These are phyloP conservation scores for Colletotrichum sp. DNA, from an alignment of 2,329 filamentous ascomycete genomes.

Conservation along the genomic window DNA sequence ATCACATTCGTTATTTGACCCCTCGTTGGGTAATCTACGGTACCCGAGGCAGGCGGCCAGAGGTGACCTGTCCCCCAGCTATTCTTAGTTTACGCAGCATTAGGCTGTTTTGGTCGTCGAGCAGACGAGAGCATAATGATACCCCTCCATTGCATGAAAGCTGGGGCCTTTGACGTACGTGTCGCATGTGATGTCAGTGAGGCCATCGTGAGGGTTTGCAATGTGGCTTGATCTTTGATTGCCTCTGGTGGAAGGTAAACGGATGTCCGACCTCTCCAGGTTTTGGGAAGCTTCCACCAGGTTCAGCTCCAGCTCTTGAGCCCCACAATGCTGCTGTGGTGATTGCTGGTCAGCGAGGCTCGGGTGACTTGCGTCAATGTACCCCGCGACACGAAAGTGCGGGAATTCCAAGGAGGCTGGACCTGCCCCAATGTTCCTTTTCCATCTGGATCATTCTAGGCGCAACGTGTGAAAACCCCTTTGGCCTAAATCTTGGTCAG, in stretches of 20 bases:
- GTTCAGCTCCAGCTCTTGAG: background rate
- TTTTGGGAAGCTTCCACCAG: background rate
- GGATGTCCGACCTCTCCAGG: background rate
- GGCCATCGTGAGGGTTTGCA: constrained; percentile 3
- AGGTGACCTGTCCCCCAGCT: background rate
- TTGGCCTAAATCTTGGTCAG: constrained; percentile 13
- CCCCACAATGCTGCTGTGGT: background rate
- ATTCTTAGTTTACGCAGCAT: background rate
- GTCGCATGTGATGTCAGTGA: constrained; percentile 1
- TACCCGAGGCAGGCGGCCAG: background rate
- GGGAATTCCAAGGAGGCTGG: background rate
- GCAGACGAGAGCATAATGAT: constrained; percentile 18
- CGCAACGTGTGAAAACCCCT: constrained; percentile 16
- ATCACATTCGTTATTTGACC: background rate
- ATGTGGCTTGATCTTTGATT: background rate
- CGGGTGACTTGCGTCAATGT: background rate
- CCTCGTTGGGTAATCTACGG: background rate
- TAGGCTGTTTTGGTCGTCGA: background rate
- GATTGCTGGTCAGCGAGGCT: background rate
- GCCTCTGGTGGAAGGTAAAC: background rate
- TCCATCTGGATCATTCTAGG: constrained; percentile 15
- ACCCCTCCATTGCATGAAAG: constrained; percentile 1
- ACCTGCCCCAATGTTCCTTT: background rate
- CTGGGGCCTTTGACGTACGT: background rate
- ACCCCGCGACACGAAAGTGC: background rate